Evolutionary conservation across 2,329 filamentous ascomycete species (phyloP), one percentile per base, ranked within the genome.

Genomic region (Penicillium vulpinum): DNA sequence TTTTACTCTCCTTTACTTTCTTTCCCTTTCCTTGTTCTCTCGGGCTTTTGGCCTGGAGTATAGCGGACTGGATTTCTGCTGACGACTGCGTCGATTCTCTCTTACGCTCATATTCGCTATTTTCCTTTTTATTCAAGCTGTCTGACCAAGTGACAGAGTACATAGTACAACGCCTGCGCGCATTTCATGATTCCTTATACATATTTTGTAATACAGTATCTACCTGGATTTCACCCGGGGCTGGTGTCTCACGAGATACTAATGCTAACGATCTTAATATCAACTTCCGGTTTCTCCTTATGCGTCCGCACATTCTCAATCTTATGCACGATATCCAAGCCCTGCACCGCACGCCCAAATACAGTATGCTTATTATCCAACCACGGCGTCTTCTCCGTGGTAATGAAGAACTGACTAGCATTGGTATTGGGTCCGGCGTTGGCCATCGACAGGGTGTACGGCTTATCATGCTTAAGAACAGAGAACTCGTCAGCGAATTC

Each of bases 351-450:
- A 39, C 94, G 83, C 0, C 94, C 94, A 72, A 99, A 99, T 51
- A 99, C 90, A 0, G 93, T 97, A 74, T 99, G 94, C 75, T 97
- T 96, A 62, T 89, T 88, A 73, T 99, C 94, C 51, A 99, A 77
- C 94, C 94, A 99, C 6, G 92, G 88, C 80, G 94, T 92, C 78
- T 96, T 96, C 76, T 97, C 95, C 0, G 93, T 97, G 0, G 94
- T 99, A 64, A 99, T 96, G 69, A 99, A 99, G 73, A 99, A 99
- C 73, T 99, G 94, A 69, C 89, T 94, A 15, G 90, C 94, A 72
- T 99, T 99, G 35, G 92, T 97, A 68, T 93, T 92, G 0, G 92
- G 91, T 0, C 94, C 94, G 0, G 94, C 93, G 73, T 99, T 99
- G 13, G 94, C 94, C 94, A 99, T 99, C 72, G 90, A 95, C 56